phyloP scores from a whole-genome alignment of 1,284 basidiomycete species.

The Peniophora sp. region DNA sequence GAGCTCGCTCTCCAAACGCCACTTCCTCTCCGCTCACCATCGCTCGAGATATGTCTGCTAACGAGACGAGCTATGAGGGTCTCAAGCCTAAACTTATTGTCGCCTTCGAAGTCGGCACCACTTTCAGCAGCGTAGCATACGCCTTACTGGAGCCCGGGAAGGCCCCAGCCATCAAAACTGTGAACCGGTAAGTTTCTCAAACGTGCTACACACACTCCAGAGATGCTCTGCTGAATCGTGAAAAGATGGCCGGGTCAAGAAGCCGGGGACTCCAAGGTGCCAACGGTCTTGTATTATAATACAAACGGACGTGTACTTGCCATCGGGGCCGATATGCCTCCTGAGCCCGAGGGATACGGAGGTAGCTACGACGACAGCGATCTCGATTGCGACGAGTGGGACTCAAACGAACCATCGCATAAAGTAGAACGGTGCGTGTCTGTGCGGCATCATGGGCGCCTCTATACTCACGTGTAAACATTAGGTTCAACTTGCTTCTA shows the following conservation, averaged over 20 bases:
- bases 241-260: slow-evolving; percentile 38
- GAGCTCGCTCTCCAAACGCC: too few species aligned
- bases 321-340: slow-evolving; percentile 44
- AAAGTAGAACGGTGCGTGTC: slow-evolving; percentile 42
- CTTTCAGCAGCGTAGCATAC: slow-evolving; percentile 41
- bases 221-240: too few species aligned
- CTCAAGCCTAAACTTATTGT: slow-evolving; percentile 33
- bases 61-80: slow-evolving; percentile 1
- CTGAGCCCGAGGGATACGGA: slow-evolving; percentile 35
- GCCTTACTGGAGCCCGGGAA: slow-evolving; percentile 37
- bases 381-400: slow-evolving; percentile 16
- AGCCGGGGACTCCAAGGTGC: slow-evolving; percentile 44
- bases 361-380: too few species aligned
- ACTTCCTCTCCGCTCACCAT: too few species aligned
- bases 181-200: slow-evolving; percentile 28
- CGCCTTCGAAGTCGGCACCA: slow-evolving; percentile 17
- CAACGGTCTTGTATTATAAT: slow-evolving; percentile 48
- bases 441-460: background rate
- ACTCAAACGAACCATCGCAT: slow-evolving; percentile 19
- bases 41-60: too few species aligned
- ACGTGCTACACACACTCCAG: background rate
- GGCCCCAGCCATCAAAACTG: slow-evolving; percentile 35
- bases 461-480: background rate
- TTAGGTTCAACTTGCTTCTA: slow-evolving; percentile 54
- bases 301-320: slow-evolving; percentile 32